Conservation (phyloP, 306 rosid genomes). For the Nissolia schottii region DNA sequence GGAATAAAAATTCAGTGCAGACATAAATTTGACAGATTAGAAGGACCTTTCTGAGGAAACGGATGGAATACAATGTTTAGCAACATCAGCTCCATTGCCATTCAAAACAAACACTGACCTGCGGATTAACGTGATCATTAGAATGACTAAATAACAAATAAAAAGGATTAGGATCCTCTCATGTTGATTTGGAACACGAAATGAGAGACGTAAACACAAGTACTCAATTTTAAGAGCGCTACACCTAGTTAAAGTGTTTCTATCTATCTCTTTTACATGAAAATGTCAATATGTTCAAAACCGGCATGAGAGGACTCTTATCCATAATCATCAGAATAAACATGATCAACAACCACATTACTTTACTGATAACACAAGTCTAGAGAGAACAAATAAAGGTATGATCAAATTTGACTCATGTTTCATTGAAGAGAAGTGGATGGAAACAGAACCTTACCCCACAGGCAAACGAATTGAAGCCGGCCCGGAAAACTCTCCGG, state of each 20-base stretch:
- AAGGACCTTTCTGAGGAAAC: constrained; percentile 46
- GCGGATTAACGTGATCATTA: constrained; percentile 6
- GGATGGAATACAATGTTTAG: constrained; percentile 57
- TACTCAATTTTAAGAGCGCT: too few relatives aligned
- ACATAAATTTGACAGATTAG: not conserved
- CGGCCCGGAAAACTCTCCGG: constrained; percentile 52
- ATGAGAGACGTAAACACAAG: too few relatives aligned
- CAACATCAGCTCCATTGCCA: constrained; percentile 54
- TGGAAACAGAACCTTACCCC: constrained; percentile 35
- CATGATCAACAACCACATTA: not conserved
- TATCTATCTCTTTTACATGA: too few relatives aligned
- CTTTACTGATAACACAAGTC: not conserved
- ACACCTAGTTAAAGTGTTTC: too few relatives aligned
- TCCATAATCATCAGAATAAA: too few relatives aligned
- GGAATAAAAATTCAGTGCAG: not conserved
- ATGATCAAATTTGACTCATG: not conserved
- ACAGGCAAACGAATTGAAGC: constrained; percentile 34
- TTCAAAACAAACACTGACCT: constrained; percentile 51
- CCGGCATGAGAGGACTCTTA: too few relatives aligned
- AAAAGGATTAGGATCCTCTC: too few relatives aligned
- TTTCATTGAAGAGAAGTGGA: not conserved
- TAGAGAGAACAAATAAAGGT: not conserved
- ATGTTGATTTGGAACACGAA: too few relatives aligned
- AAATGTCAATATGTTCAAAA: too few relatives aligned
- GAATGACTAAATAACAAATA: not conserved